Percentiles rank a stretch among this genome's conserved stretches.
Conservation (phyloP, 164 flowering plant genomes). For the Piper betle region DNA sequence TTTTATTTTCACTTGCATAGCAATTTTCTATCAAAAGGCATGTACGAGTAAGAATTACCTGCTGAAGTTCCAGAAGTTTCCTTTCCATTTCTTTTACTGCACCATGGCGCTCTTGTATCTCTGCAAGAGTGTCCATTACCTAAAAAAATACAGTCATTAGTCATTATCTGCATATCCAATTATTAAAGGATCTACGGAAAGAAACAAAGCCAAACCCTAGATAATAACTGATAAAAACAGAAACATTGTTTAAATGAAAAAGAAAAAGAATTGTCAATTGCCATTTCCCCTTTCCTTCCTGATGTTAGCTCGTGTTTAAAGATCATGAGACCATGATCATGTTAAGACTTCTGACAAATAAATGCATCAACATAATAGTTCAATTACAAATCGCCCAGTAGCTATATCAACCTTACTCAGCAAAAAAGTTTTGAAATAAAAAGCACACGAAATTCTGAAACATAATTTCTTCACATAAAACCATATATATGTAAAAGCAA, state of each 20-base stretch:
- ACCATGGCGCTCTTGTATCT: constrained; percentile 10
- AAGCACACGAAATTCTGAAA: not conserved
- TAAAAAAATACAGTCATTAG: not conserved
- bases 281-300: no score
- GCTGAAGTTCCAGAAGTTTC: constrained; percentile 10
- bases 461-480: not conserved
- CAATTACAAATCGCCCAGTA: not conserved
- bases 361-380: not conserved
- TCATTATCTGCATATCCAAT: not conserved
- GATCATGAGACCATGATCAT: not conserved
- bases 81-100: constrained; percentile 8
- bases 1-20: not conserved
- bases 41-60: constrained; percentile 1
- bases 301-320: not conserved
- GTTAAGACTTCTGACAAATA: not conserved
- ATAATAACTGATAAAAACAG: no score
- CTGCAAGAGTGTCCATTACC: constrained; percentile 11
- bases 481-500: not conserved
- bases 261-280: no score
- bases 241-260: no score
- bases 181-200: not conserved
- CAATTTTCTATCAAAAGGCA: not conserved
- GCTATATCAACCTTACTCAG: constrained; percentile 23
- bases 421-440: not conserved
- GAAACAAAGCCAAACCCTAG: no score